Conservation (phyloP, 148 eudicot species). For the Dianthus caryophyllus region DNA sequence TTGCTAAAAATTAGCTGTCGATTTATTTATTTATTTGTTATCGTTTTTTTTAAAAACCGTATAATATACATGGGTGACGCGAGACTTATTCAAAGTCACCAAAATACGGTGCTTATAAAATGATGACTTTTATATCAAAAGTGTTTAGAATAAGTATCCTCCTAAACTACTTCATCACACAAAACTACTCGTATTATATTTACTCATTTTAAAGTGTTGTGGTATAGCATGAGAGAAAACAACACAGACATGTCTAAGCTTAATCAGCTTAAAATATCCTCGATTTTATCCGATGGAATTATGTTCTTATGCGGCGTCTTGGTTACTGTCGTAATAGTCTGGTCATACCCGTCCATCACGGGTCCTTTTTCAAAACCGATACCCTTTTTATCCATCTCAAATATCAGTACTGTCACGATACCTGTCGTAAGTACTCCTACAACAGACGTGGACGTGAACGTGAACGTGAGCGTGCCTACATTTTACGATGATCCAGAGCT, state of each 20-base stretch:
- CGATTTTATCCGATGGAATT: slow-evolving; percentile 9
- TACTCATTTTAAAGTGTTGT: too few relatives aligned
- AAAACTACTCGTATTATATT: too few relatives aligned
- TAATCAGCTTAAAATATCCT: neutral
- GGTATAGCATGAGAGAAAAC: neutral
- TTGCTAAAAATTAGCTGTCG: neutral
- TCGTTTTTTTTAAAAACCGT: too few relatives aligned
- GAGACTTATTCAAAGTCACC: slow-evolving; percentile 3
- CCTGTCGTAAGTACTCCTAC: neutral
- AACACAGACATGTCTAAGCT: neutral
- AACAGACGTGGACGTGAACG: slow-evolving; percentile 25
- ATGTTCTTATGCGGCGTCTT: slow-evolving; percentile 15
- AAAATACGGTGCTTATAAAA: neutral
- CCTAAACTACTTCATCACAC: too few relatives aligned
- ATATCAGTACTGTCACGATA: neutral
- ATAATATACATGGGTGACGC: neutral
- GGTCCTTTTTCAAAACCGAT: neutral
- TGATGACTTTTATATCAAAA: neutral
- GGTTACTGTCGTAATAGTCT: neutral
- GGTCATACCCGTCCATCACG: slow-evolving; percentile 2
- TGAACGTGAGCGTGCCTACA: slow-evolving; percentile 28
- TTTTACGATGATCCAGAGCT: slow-evolving; percentile 34
- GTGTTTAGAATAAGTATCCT: neutral
- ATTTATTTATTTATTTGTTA: neutral
- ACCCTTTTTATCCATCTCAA: neutral